Evolutionary conservation across 345 rosid species (phyloP).

Genomic region (Gossypium thurberi): DNA sequence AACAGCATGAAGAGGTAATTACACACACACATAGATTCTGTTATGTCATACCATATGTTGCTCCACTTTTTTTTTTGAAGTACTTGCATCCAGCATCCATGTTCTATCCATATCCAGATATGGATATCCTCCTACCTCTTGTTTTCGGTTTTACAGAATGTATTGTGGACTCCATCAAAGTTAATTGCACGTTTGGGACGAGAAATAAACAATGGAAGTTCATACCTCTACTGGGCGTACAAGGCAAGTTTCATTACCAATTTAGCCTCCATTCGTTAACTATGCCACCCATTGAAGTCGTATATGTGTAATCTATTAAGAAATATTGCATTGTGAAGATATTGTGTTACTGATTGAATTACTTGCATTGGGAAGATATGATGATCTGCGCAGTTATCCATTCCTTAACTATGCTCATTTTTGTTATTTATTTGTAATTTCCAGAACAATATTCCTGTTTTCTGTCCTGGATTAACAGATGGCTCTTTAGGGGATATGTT

Average conservation of each 20-base stretch:
- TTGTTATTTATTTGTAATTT: constrained; percentile 14
- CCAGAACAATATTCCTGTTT: constrained; percentile 87
- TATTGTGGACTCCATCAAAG: constrained; percentile 88
- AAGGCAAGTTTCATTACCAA: constrained; percentile 40
- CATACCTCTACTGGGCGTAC: constrained; percentile 92
- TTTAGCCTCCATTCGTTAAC: not conserved
- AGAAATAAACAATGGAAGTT: constrained; percentile 77
- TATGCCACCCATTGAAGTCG: not conserved
- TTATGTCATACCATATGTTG: not conserved
- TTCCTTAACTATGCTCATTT: not conserved
- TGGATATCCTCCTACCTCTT: constrained; percentile 2
- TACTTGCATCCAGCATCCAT: not conserved
- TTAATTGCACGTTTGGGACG: constrained; percentile 72
- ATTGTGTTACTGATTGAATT: not conserved
- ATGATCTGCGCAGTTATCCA: not conserved
- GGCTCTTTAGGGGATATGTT: constrained; percentile 96
- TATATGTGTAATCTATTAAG: not conserved
- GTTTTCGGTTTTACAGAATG: constrained; percentile 35
- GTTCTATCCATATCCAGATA: not conserved
- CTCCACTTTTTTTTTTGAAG: not conserved
- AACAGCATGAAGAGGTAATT: constrained; percentile 75
- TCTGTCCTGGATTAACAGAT: constrained; percentile 90
- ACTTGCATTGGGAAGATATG: not conserved
- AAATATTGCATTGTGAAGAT: not conserved
- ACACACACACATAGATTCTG: not conserved